Conservation (phyloP, 441 rosid species). For the Gossypium davidsonii region DNA sequence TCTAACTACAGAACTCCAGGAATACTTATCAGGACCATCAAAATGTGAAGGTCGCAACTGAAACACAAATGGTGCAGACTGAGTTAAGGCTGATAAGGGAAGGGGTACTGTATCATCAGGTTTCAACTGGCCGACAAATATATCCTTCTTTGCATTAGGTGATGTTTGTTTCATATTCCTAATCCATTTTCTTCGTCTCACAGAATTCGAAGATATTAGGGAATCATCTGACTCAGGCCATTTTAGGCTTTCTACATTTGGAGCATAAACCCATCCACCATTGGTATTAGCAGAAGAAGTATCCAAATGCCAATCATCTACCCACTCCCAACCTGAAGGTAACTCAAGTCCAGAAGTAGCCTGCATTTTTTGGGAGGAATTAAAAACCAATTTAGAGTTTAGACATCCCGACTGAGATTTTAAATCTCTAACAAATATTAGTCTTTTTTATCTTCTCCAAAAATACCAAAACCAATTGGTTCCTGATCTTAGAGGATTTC, state of each 20-base stretch:
- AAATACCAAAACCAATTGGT: neutral
- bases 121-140: constrained; percentile 55
- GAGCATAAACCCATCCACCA: constrained; percentile 73
- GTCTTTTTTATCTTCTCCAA: neutral
- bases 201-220: constrained; percentile 36
- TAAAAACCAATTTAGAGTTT: neutral
- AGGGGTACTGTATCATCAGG: constrained; percentile 81
- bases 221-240: constrained; percentile 58
- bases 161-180: constrained; percentile 41
- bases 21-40: constrained; percentile 46
- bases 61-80: constrained; percentile 49
- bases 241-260: constrained; percentile 45
- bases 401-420: neutral
- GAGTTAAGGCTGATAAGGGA: constrained; percentile 66
- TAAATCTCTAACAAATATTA: neutral
- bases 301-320: constrained; percentile 58
- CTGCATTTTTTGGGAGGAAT: constrained; percentile 26
- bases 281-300: constrained; percentile 30
- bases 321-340: constrained; percentile 59
- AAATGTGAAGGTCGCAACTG: constrained; percentile 53
- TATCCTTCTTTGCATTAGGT: constrained; percentile 32
- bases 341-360: constrained; percentile 28
- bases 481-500: neutral
- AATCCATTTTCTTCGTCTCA: constrained; percentile 69
- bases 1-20: constrained; percentile 83